phyloP scores from a whole-genome alignment of 805 yeast species.

The Tetrapisispora fleetii region DNA sequence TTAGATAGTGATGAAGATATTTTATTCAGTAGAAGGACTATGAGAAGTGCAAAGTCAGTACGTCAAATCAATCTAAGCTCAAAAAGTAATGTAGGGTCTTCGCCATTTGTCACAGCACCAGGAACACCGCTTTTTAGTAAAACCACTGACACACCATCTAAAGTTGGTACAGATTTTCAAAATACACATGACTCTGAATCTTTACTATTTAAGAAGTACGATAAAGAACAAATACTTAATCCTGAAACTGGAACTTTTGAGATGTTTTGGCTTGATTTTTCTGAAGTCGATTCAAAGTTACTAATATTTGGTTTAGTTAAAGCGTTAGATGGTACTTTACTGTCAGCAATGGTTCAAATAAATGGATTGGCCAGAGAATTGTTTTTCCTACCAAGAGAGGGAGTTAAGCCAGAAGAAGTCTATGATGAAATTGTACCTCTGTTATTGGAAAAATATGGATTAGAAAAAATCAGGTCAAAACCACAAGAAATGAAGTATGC shows the following conservation, averaged over 20 bases:
- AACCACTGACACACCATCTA: background rate
- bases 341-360: constrained; percentile 70
- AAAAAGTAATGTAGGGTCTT: constrained; percentile 15
- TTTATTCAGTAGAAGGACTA: constrained; percentile 20
- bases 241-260: constrained; percentile 42
- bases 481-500: constrained; percentile 74
- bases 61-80: constrained; percentile 22
- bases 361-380: constrained; percentile 61
- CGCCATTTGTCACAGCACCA: constrained; percentile 29
- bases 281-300: constrained; percentile 62
- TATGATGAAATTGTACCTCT: constrained; percentile 67
- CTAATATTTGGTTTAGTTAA: constrained; percentile 73
- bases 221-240: constrained; percentile 26
- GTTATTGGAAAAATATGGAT: constrained; percentile 50
- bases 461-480: constrained; percentile 55
- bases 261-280: constrained; percentile 86
- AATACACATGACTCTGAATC: constrained; percentile 5
- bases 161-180: background rate
- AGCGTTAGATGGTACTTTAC: constrained; percentile 46
- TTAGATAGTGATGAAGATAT: constrained; percentile 27
- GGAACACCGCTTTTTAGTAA: constrained; percentile 18
- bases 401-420: constrained; percentile 53
- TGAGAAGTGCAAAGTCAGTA: constrained; percentile 21
- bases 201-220: constrained; percentile 12
- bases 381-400: constrained; percentile 64